Conservation (phyloP, 352 stramenopile genomes). For the Pythium monospermum region DNA sequence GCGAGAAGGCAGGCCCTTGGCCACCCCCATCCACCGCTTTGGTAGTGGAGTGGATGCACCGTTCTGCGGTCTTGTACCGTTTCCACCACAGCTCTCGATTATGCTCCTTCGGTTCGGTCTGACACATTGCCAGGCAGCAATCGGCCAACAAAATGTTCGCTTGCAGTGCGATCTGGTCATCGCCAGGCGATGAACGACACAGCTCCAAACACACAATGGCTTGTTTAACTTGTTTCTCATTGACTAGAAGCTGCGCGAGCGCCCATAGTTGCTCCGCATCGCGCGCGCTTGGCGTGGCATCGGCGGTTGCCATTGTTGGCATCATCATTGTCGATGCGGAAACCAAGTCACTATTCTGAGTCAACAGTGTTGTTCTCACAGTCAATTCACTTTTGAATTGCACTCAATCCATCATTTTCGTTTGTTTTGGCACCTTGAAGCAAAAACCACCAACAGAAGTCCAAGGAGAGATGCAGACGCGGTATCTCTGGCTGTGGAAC, state of each 20-base stretch:
- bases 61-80: constrained; percentile 42
- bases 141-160: constrained; percentile 52
- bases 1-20: too few species aligned
- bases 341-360: not conserved
- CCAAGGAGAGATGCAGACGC: constrained; percentile 2
- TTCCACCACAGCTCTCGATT: constrained; percentile 48
- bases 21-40: too few species aligned
- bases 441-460: not conserved
- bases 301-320: not conserved
- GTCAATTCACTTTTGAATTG: constrained; percentile 23
- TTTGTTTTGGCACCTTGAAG: constrained; percentile 11
- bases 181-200: not conserved
- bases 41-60: constrained; percentile 33
- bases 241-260: constrained; percentile 39
- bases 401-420: not conserved
- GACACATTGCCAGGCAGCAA: constrained; percentile 39
- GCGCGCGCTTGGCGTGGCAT: not conserved
- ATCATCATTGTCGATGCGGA: constrained; percentile 2
- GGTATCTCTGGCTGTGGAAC: constrained; percentile 22
- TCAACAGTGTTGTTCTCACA: not conserved
- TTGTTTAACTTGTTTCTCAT: constrained; percentile 36
- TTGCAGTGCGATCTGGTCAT: not conserved
- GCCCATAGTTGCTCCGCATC: constrained; percentile 47
- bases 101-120: constrained; percentile 31
- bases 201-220: constrained; percentile 51